These are phyloP conservation scores for Suillus subaureus DNA, from an alignment of 768 basidiomycete genomes.

Conservation along the genomic window DNA sequence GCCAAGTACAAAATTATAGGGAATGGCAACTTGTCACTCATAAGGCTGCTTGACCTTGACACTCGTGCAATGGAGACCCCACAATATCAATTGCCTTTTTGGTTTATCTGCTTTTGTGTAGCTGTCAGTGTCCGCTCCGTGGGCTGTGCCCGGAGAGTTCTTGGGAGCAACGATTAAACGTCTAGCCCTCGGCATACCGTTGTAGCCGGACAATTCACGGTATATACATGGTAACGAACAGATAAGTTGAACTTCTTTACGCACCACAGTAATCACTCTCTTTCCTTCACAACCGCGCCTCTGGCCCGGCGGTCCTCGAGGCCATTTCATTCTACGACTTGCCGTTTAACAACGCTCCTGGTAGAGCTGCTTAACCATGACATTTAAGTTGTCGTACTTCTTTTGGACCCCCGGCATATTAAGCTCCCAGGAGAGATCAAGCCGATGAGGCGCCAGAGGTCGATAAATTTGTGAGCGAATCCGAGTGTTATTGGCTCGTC, in stretches of 20 bases:
- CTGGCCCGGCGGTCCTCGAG: neutral
- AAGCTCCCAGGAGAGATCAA: constrained; percentile 48
- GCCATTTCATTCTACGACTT: neutral
- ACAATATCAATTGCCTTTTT: neutral
- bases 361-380: neutral
- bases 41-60: too few species aligned
- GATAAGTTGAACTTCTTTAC: neutral
- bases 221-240: constrained; percentile 16
- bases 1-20: too few species aligned
- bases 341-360: constrained; percentile 1
- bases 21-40: too few species aligned
- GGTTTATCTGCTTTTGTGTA: constrained; percentile 1
- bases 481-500: neutral
- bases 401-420: constrained; percentile 52
- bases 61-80: neutral
- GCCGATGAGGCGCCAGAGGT: constrained; percentile 24
- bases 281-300: neutral
- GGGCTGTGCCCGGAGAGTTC: neutral
- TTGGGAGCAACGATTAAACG: neutral
- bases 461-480: constrained; percentile 27
- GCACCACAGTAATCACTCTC: constrained; percentile 1
- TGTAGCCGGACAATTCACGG: neutral
- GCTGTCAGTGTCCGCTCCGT: neutral
- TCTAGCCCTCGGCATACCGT: constrained; percentile 1
- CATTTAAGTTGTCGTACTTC: constrained; percentile 55